Percentiles rank a stretch among this genome's conserved stretches.
Evolutionary conservation across 805 yeast genomes (phyloP).

Genomic region (Zygosaccharomyces bisporus): DNA sequence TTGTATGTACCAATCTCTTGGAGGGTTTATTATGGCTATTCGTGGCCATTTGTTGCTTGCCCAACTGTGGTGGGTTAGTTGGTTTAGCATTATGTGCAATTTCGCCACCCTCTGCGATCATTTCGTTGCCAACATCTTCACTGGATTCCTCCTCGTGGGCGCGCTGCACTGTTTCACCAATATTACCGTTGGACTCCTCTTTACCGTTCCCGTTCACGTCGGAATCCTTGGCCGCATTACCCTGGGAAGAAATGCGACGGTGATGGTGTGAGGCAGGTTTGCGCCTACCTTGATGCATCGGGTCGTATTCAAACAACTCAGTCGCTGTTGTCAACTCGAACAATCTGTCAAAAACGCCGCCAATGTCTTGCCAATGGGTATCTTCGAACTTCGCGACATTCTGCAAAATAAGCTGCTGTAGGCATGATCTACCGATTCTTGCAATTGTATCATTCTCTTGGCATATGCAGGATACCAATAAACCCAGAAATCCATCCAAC

Average conservation of each 20-base stretch:
- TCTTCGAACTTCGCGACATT: conserved; percentile 62
- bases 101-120: conserved; percentile 20
- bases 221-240: conserved; percentile 1
- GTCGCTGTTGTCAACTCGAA: conserved; percentile 82
- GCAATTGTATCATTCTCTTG: conserved; percentile 97
- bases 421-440: conserved; percentile 86
- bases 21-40: conserved; percentile 11
- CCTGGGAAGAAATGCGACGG: background rate
- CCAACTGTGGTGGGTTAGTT: conserved; percentile 1
- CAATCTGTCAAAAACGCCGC: conserved; percentile 58
- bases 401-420: conserved; percentile 72
- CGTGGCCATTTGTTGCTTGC: background rate
- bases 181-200: conserved; percentile 34
- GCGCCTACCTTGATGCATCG: conserved; percentile 36
- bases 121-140: conserved; percentile 38
- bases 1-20: conserved; percentile 20
- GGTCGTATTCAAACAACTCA: conserved; percentile 64
- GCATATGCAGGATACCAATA: conserved; percentile 83
- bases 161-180: conserved; percentile 32
- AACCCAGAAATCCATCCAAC: conserved; percentile 72
- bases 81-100: background rate
- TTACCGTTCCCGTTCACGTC: conserved; percentile 15
- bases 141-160: conserved; percentile 36
- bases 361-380: conserved; percentile 72
- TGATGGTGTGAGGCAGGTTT: conserved; percentile 15